phyloP scores from a whole-genome alignment of 257 asterid species.

The Przewalskia tangutica region DNA sequence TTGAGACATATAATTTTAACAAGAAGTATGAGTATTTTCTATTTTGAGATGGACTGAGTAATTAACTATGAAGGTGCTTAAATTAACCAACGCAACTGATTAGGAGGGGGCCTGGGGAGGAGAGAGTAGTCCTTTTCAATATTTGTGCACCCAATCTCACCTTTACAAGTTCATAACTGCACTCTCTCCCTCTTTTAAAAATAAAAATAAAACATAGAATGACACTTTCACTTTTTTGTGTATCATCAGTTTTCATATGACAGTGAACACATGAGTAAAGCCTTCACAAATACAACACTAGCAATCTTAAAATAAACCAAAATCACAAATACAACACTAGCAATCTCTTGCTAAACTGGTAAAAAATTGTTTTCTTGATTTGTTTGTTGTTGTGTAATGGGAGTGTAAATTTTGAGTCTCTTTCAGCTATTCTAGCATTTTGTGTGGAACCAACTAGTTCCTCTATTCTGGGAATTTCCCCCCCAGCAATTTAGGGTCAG shows the following conservation, averaged over 20 bases:
- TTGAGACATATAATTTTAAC: too few species aligned
- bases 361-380: background rate
- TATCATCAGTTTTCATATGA: background rate
- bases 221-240: background rate
- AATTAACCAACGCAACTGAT: background rate
- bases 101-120: background rate
- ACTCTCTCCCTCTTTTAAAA: background rate
- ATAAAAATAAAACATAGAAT: background rate
- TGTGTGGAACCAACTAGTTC: background rate
- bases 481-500: background rate
- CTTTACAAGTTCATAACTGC: background rate
- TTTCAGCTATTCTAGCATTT: background rate
- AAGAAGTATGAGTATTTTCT: too few species aligned
- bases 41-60: too few species aligned
- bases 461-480: background rate
- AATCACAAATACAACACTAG: slow-evolving; percentile 13
- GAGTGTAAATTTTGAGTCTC: background rate
- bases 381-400: background rate
- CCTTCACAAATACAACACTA: slow-evolving; percentile 16
- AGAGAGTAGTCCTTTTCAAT: background rate
- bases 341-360: background rate
- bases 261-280: slow-evolving; percentile 40
- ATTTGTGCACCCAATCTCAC: background rate
- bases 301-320: background rate
- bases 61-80: background rate